Base-by-base conservation (phyloP, 1,284 basidiomycete genomes). In the Cryptococcus sp. region DNA sequence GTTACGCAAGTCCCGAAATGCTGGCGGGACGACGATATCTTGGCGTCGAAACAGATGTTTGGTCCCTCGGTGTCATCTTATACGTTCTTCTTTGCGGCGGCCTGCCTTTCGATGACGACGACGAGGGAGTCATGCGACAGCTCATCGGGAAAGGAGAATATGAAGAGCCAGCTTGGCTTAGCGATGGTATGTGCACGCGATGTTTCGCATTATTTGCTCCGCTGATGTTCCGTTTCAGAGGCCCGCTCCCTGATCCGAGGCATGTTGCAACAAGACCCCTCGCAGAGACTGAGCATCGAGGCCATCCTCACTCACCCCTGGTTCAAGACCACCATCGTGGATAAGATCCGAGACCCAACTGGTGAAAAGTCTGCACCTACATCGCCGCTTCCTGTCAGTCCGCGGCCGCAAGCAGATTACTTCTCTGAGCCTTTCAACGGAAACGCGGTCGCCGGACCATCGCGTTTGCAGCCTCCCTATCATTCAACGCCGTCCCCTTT, bases 81-180 rank as follows among this genome's bases (percentile, higher is more conserved):
- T 97, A 95, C 75, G 89, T 88, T n/a, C 84, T 98, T 16, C 82
- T 98, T 39, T 94, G 91, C 0, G 95, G 95, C 1, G 91, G 89
- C 5, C 80, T 98, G n/a, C 95, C 95, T 0, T 98, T 98, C 69
- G 95, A 98, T 69, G 92, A 98, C 68, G 96, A 99, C 61, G 89
- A 98, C 72, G 96, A 99, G 78, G 79, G 82, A 38, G 74, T 89
- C 37, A 98, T 98, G 93, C 89, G 89, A 66, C 81, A 84, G 50
- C 89, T 91, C 75, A 92, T 99, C 63, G 85, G 93, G 55, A 81
- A 86, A 60, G 91, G 89, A n/a, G 85, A 89, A 46, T 97, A 89
- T 71, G 91, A 95, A 60, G 89, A 96, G 67, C 94, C 93, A 5
- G 85, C 87, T 59, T 99, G 89, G 93, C 81, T 96, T 19, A 90